phyloP scores from a whole-genome alignment of 2,329 filamentous ascomycete species.

The Penicillium sumatraense region DNA sequence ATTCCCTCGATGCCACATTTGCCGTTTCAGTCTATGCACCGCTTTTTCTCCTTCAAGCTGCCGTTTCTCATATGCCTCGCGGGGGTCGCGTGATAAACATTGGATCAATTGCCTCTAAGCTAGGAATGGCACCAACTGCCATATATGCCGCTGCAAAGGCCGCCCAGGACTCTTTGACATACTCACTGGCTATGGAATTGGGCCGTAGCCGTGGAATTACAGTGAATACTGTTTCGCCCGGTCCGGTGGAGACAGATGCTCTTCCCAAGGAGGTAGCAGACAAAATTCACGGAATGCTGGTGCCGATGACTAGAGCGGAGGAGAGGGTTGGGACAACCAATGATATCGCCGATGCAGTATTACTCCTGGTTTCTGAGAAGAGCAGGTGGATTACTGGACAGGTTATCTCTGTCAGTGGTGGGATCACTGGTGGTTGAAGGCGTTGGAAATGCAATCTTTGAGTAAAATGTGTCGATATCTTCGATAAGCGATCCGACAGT shows the following conservation, averaged over 20 bases:
- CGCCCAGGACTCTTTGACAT: constrained; percentile 25
- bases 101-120: constrained; percentile 35
- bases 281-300: constrained; percentile 13
- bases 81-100: constrained; percentile 45
- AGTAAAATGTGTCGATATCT: neutral
- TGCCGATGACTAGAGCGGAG: constrained; percentile 36
- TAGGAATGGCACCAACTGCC: constrained; percentile 17
- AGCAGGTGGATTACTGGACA: constrained; percentile 49
- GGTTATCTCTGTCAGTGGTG: constrained; percentile 5
- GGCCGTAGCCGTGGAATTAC: constrained; percentile 42
- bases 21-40: constrained; percentile 19
- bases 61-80: constrained; percentile 32
- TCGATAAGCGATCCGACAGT: neutral
- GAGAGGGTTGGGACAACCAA: constrained; percentile 40
- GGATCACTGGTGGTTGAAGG: constrained; percentile 3
- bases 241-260: constrained; percentile 45
- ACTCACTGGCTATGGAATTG: constrained; percentile 19
- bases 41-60: constrained; percentile 24
- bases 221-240: constrained; percentile 50
- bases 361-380: constrained; percentile 46
- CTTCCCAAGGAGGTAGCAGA: constrained; percentile 16
- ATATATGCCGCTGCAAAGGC: constrained; percentile 28
- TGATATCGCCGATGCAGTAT: constrained; percentile 51
- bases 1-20: constrained; percentile 19
- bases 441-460: neutral